A percentile compares a stretch with the other conserved stretches of the same genome.
Evolutionary conservation across 495 filamentous ascomycete genomes (phyloP).

Genomic region (Neurospora tetraspora): DNA sequence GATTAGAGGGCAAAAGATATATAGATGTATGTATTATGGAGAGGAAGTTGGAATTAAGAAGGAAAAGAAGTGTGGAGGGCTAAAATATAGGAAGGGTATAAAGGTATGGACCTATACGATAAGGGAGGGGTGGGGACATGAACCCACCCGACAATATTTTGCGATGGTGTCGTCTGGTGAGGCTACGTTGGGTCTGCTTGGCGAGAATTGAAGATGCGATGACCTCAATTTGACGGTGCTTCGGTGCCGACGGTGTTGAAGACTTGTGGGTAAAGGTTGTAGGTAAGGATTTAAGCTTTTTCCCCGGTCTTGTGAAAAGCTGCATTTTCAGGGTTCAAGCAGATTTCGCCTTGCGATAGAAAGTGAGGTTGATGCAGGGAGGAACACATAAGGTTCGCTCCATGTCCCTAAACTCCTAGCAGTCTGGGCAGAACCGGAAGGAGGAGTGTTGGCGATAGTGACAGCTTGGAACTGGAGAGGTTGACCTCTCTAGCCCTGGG

Average conservation of each 20-base stretch:
- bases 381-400: neutral
- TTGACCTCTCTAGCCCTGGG: neutral
- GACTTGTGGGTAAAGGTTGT: neutral
- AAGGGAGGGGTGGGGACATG: too few relatives aligned
- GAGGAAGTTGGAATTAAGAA: too few relatives aligned
- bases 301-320: neutral
- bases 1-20: too few relatives aligned
- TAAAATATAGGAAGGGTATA: too few relatives aligned
- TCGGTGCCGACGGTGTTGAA: neutral
- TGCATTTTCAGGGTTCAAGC: neutral
- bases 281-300: neutral
- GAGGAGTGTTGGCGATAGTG: neutral
- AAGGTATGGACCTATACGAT: too few relatives aligned
- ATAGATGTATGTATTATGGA: too few relatives aligned
- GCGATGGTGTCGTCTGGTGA: neutral
- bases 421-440: neutral
- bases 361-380: neutral
- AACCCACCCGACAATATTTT: too few relatives aligned
- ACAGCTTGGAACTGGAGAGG: neutral
- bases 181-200: neutral
- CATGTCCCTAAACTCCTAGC: neutral
- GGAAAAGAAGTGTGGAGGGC: too few relatives aligned
- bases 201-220: neutral
- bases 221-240: neutral
- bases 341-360: neutral